Evolutionary conservation across 2,329 filamentous ascomycete genomes (phyloP), one percentile per base, ranked within the genome.

Genomic region (Cladosporium sphaerospermum): DNA sequence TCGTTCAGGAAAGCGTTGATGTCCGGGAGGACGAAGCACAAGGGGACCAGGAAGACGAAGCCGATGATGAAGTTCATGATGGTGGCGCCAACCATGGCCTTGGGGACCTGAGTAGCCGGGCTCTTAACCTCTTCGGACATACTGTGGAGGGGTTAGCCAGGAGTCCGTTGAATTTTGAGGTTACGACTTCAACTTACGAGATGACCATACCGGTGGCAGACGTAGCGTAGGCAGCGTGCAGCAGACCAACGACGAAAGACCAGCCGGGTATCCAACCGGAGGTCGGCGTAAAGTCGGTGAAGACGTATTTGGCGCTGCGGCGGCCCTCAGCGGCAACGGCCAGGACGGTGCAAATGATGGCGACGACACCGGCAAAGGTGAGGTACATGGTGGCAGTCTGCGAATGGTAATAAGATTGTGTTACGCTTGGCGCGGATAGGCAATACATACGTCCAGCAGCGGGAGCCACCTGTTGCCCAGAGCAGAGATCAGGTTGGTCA

Each of bases 121-220:
- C 81, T 72, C 64, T 78, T 75, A 10, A 87, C 84, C 67, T 88
- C 85, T 69, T 89, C 85, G 62, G 83, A 87, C 48, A 51, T 51
- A 2, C 23, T 28, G 3, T 28, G 23, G 7, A 7, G 23, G 23
- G 1, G 23, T 28, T 28, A 28, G 23, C 85, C 88, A 88, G 57
- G 80, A 85, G 23, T 28, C 7, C 5, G 23, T 28, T 7, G 4
- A 28, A 28, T 2, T 7, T 7, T 5, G 7, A 28, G 23, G 23
- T 5, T 7, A 28, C 23, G 7, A 28, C 23, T 28, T 7, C 23
- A 28, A 28, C 23, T 28, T 28, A 28, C 23, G 48, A 51, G 34
- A 89, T 85, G 55, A 89, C 85, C 86, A 89, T 89, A 70, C 86
- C 86, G 0, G 85, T 88, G 13, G 84, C 86, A 3, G 85, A 88